Evolutionary conservation across 768 basidiomycete species (phyloP).

Genomic region (Tylopilus felleus): DNA sequence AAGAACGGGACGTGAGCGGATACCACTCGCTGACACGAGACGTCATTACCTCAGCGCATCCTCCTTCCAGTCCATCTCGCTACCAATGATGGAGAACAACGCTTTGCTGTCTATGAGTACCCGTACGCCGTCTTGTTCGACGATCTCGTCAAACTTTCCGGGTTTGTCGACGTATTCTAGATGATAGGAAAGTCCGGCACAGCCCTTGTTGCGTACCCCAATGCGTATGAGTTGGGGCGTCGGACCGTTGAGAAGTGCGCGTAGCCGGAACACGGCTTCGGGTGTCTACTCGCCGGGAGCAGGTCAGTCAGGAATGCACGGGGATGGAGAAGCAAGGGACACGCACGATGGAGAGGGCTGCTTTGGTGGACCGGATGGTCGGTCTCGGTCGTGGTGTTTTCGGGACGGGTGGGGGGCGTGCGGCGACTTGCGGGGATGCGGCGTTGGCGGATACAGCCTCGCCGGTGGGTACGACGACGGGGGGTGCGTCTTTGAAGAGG

Average conservation of each 20-base stretch:
- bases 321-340: background rate
- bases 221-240: slow-evolving; percentile 92
- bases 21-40: background rate
- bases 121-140: slow-evolving; percentile 90
- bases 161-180: slow-evolving; percentile 92
- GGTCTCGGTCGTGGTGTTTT: slow-evolving; percentile 63
- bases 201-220: slow-evolving; percentile 96
- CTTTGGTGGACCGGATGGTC: slow-evolving; percentile 66
- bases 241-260: slow-evolving; percentile 70
- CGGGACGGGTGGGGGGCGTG: slow-evolving; percentile 67
- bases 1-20: slow-evolving; percentile 2
- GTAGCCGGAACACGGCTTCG: slow-evolving; percentile 68
- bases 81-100: slow-evolving; percentile 95
- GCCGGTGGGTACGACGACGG: slow-evolving; percentile 47
- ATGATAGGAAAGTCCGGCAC: slow-evolving; percentile 82
- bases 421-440: slow-evolving; percentile 67
- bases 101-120: slow-evolving; percentile 97
- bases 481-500: slow-evolving; percentile 44
- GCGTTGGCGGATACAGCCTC: slow-evolving; percentile 52
- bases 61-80: slow-evolving; percentile 99
- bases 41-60: slow-evolving; percentile 69
- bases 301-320: background rate
- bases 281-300: slow-evolving; percentile 56
- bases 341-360: slow-evolving; percentile 71
- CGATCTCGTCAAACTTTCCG: slow-evolving; percentile 92